Base-by-base conservation (phyloP, 352 stramenopile species). In the Globisporangium rhizosaccharum region DNA sequence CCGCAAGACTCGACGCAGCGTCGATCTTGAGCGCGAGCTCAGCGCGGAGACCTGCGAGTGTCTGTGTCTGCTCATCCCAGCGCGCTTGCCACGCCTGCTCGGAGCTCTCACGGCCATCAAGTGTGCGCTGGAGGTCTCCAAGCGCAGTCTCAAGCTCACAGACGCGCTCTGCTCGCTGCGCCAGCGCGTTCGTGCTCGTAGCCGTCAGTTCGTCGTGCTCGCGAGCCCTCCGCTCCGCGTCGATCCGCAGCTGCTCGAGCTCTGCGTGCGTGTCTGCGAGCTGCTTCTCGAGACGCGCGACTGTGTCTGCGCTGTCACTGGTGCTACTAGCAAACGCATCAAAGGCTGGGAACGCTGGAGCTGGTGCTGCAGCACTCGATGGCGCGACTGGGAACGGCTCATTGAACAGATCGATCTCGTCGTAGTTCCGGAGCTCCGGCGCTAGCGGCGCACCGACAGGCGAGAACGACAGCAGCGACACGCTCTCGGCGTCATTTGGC, bases 361-460 rank as follows among this genome's bases (percentile, higher is more conserved):
- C 14, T 10, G 46, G 15, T 33, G 33, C 39, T 11, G 50, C 23
- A 23, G 23, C 23, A 26, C 18, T 0, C 25, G 36, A 7, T 10
- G 36, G 12, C 15, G 33, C 45, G 23, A n/a, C 3, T 2, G 48
- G 45, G 37, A 61, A 59, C 18, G 65, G 51, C 23, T 73, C 66
- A 23, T 50, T 68, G 17, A 82, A 26, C 57, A 90, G 52, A 51
- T 90, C 78, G 48, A 89, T 82, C 44, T 88, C 74, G 20, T 87
- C 67, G 41, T 85, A 85, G 18, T 65, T 67, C 26, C 59, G 67
- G 23, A 67, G 65, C 0, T 55, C 65, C 1, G 60, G 48, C 12
- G 51, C 26, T 7, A 51, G 28, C 26, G 47, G 46, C 0, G 57
- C 44, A 23, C 51, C 59, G 23, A 72, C 46, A 23, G 74, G 78